Base-by-base conservation (phyloP, 257 asterid genomes). In the Gardenia jasminoides region DNA sequence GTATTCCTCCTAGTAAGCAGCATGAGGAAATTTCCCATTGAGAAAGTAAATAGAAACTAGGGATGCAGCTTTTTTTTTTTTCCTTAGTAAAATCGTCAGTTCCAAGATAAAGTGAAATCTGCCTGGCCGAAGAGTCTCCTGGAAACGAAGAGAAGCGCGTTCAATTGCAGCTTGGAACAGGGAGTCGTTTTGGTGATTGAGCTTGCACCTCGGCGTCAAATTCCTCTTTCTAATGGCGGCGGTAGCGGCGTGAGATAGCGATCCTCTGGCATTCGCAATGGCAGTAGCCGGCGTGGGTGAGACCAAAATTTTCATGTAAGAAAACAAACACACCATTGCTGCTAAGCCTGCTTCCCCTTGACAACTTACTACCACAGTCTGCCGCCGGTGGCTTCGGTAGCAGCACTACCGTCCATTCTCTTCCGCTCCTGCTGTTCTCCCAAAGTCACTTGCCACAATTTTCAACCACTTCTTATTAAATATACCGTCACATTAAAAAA, bases 71-170 rank as follows among this genome's bases (percentile, higher is more conserved):
- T 28, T 46, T 46, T 46, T 46, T 36, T 47, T 46, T 46, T 46
- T 46, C 12, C 48, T 11, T 46, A 46, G 50, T 2, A 46, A 36
- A 46, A 11, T 46, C 9, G 50, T 46, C 9, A 44, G 48, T 46
- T 7, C 64, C 24, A n/a, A 19, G 17, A 4, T 15, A 15, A 52
- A 22, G 22, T 22, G 69, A 70, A 20, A 30, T 73, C 24, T 74
- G 81, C 98, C 98, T 86, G 90, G 87, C 43, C 92, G 91, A 78
- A 83, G 91, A 64, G 94, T 87, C 82, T 93, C 98, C 56, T 74
- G 88, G 75, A 82, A 76, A 76, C 98, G 97, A 70, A 91, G 88
- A 78, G 89, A 89, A 39, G 90, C 93, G 52, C 87, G 89, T 68
- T 84, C 69, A 54, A 85, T 52, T 70, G 97, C 96, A 6, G 86